Base-by-base conservation (phyloP, 148 eudicot species). In the Camellia japonica region DNA sequence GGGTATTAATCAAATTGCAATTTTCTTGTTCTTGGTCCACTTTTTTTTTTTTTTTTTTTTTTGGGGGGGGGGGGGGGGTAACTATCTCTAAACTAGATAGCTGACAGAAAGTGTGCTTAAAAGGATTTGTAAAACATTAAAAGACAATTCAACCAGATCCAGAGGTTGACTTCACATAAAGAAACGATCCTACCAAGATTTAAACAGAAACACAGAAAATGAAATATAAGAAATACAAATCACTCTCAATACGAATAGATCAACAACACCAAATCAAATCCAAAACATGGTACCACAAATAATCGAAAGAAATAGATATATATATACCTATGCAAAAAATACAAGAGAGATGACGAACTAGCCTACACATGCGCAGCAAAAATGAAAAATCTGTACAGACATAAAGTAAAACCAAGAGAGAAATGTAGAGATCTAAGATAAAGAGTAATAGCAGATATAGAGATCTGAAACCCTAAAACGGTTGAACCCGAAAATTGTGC, bases 401-500 rank as follows among this genome's bases (percentile, higher is more conserved):
- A 11, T 18, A 14, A 11, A 71, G 47, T 11, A 3, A 71, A 71
- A 46, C 4, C 14, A 23, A n/a, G 6, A 71, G 20, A 70, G 12
- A 52, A 72, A 52, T 72, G 61, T 16, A 12, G 18, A 3, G 75
- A 72, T 72, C 75, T 72, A 72, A 19, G 38, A 30, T 2, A 20
- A 7, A 23, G 5, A 72, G 15, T 3, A 52, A 23, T 43, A 46
- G 55, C 65, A 75, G 30, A 61, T 49, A 75, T 43, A 75, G 41
- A 75, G 78, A 75, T 75, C 78, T 61, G 56, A 75, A 75, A 61
- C 55, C 47, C 11, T 30, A 54, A 30, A 3, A 56, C 12, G 9
- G 5, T 44, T 16, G 55, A 61, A 16, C 65, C 7, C 78, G 42
- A 46, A 44, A 61, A 38, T 12, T 13, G 16, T 16, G 68, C 42